Evolutionary conservation across 2,329 filamentous ascomycete species (phyloP), one percentile per base, ranked within the genome.

Genomic region (Cladosporium velox): DNA sequence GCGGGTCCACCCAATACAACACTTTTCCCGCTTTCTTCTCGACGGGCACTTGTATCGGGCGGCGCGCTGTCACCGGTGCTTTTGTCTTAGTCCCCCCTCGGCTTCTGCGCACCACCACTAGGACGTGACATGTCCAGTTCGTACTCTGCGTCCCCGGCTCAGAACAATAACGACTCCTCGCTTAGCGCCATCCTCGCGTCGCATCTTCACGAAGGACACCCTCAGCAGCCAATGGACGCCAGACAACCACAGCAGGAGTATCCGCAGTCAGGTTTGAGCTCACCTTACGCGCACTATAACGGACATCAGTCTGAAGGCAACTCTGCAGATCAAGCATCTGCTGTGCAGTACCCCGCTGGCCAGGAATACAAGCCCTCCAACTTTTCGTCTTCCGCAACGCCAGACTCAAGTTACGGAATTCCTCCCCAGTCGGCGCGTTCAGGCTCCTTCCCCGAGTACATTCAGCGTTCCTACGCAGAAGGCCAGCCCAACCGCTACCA

Each of bases 291-390:
- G 70, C 78, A 81, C 69, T 85, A 84, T 74, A 78, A 78, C 75
- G 52, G 52, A 55, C 77, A 87, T 82, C 86, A 89, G 85, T 93
- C 92, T 93, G 92, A 96, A 90, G 89, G 86, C 79, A 87, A 89
- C 69, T 78, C 86, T 83, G 88, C 91, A 95, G 93, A 96, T 90
- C 91, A 92, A 86, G 86, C 90, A 82, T 91, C 93, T 91, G 90
- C 91, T 90, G 91, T 91, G 83, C 91, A 94, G 82, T 96, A 96
- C 82, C 85, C 91, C 74, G 88, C 89, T 76, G 90, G 91, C 78
- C 89, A 91, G 83, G 93, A 97, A 83, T 88, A 89, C 76, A 88
- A 91, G 79, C 82, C 89, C 67, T 82, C 85, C 72, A 90, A 86
- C 79, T 91, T 92, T 79, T 90, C 90, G 68, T 85, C 88, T 58